Conservation (phyloP, 768 basidiomycete genomes). For the Pleurotus eryngii region DNA sequence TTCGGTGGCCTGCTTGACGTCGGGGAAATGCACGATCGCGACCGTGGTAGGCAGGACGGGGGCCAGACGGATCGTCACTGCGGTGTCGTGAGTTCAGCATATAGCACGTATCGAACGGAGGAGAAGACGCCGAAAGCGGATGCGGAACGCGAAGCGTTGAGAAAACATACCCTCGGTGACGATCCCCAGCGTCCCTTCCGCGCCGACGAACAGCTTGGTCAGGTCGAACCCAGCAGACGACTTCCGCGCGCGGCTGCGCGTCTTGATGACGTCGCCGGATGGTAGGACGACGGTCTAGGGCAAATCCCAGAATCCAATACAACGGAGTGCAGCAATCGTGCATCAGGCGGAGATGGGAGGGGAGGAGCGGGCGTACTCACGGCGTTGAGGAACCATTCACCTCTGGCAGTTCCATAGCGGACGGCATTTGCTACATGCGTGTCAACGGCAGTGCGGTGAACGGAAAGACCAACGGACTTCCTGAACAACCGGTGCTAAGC, state of each 20-base stretch:
- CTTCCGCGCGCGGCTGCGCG: conserved; percentile 72
- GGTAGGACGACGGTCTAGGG: conserved; percentile 83
- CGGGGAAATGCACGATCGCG: conserved; percentile 78
- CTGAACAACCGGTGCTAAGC: conserved; percentile 83
- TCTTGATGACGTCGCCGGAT: conserved; percentile 87
- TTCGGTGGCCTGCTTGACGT: conserved; percentile 69
- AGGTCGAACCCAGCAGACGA: conserved; percentile 85
- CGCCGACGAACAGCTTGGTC: conserved; percentile 85
- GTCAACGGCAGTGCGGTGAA: neutral
- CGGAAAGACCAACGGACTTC: conserved; percentile 44
- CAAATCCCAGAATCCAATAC: too few relatives aligned
- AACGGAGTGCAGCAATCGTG: too few relatives aligned
- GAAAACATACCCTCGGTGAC: conserved; percentile 68
- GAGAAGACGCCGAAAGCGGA: too few relatives aligned
- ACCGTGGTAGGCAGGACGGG: conserved; percentile 81
- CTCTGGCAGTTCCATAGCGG: conserved; percentile 84
- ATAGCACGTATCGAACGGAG: neutral
- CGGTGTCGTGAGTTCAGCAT: neutral
- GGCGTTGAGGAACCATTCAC: conserved; percentile 86
- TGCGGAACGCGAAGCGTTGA: neutral
- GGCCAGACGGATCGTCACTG: conserved; percentile 78
- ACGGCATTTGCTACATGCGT: conserved; percentile 63
- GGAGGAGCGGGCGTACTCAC: conserved; percentile 36
- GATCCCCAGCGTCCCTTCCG: conserved; percentile 78
- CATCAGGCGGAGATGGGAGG: neutral